These are phyloP conservation scores for Xylaria acuta DNA, from an alignment of 495 filamentous ascomycete species.

Conservation along the genomic window DNA sequence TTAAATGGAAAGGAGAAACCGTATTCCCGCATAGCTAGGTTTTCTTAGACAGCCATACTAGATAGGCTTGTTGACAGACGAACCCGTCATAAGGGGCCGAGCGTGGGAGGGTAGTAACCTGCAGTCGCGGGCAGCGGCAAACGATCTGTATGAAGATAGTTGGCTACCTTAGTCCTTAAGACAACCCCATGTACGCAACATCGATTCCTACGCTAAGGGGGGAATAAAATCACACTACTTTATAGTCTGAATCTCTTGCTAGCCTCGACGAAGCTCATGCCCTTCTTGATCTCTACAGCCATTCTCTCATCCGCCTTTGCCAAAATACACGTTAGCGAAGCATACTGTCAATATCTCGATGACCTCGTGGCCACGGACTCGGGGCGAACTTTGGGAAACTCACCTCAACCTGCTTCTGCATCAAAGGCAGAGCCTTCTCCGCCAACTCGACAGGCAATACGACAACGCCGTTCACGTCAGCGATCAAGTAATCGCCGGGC, in stretches of 20 bases:
- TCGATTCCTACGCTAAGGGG: not conserved
- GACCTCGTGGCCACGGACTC: not conserved
- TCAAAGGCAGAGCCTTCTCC: constrained; percentile 52
- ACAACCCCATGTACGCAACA: too few relatives aligned
- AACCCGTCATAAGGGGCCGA: not conserved
- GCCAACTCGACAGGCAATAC: constrained; percentile 52
- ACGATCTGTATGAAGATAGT: not conserved
- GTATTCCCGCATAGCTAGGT: not conserved
- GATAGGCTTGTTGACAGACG: not conserved
- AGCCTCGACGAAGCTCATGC: constrained; percentile 60
- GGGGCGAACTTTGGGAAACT: not conserved
- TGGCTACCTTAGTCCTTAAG: not conserved
- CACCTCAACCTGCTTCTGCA: constrained; percentile 55
- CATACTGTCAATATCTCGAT: not conserved
- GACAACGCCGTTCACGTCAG: constrained; percentile 63
- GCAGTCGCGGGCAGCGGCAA: not conserved
- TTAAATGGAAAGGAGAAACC: too few relatives aligned
- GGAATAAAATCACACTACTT: not conserved
- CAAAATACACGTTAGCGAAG: constrained; percentile 1
- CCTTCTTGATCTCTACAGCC: constrained; percentile 55
- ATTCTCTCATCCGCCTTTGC: constrained; percentile 58
- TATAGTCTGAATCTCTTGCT: constrained; percentile 50
- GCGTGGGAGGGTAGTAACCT: not conserved
- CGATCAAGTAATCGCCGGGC: constrained; percentile 65
- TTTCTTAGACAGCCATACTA: not conserved